A percentile compares a stretch with the other conserved stretches of the same genome.
These are phyloP conservation scores for Kappamyces sp. DNA, from an alignment of 192 early-diverging fungal species.

Conservation along the genomic window DNA sequence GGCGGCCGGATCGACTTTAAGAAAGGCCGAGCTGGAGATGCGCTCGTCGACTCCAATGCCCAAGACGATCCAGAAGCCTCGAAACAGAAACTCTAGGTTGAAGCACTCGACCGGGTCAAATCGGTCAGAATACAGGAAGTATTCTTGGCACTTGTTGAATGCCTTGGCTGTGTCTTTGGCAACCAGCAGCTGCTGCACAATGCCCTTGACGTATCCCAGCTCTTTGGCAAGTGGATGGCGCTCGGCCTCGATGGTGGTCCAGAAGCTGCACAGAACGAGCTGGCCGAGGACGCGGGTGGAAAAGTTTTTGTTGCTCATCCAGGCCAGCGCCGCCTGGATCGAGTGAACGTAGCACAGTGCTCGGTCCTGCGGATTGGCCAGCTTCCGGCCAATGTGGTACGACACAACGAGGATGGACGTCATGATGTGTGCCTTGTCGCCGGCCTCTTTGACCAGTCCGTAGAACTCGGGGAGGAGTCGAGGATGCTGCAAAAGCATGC, in stretches of 20 bases:
- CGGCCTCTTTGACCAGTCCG: conserved; percentile 23
- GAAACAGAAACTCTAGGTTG: conserved; percentile 53
- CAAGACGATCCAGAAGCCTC: conserved; percentile 25
- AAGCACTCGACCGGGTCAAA: conserved; percentile 46
- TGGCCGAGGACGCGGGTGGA: conserved; percentile 33
- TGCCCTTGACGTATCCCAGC: conserved; percentile 9
- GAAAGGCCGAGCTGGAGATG: conserved; percentile 33
- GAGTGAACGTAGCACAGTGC: not conserved
- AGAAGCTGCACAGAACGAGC: conserved; percentile 18
- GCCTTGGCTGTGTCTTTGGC: conserved; percentile 41
- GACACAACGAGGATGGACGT: conserved; percentile 39
- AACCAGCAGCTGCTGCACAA: conserved; percentile 28
- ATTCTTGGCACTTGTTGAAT: conserved; percentile 29
- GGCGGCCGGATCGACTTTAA: conserved; percentile 5
- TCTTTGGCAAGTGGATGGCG: not conserved
- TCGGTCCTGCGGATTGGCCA: conserved; percentile 20
- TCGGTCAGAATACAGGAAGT: conserved; percentile 34
- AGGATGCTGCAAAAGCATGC: conserved; percentile 14
- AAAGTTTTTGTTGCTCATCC: conserved; percentile 35
- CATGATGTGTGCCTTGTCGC: conserved; percentile 30
- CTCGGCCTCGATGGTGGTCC: not conserved
- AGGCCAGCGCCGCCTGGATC: conserved; percentile 22
- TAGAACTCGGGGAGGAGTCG: conserved; percentile 5
- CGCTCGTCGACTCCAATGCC: conserved; percentile 41
- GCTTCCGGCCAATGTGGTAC: conserved; percentile 24